phyloP scores from a whole-genome alignment of 1,284 basidiomycete genomes.

The Taiwanofungus camphoratus region DNA sequence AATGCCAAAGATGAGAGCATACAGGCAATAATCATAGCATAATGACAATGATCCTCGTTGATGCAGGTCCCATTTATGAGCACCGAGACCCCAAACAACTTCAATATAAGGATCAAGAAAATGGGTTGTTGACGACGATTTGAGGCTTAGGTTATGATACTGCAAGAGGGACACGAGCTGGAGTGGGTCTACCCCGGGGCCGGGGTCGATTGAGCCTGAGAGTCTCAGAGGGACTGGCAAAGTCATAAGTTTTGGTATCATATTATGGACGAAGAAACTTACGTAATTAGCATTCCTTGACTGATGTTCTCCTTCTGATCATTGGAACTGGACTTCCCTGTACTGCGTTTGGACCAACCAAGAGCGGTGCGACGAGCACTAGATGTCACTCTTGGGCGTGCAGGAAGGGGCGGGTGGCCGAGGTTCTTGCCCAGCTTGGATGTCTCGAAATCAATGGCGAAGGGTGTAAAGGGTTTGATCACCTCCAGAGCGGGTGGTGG shows the following conservation, averaged over 20 bases:
- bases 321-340: constrained; percentile 20
- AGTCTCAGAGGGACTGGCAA: constrained; percentile 48
- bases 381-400: constrained; percentile 50
- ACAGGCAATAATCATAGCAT: constrained; percentile 24
- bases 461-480: constrained; percentile 39
- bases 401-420: constrained; percentile 29
- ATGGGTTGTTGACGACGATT: constrained; percentile 6
- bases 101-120: constrained; percentile 4
- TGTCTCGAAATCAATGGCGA: constrained; percentile 25
- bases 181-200: constrained; percentile 50
- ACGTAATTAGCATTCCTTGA: constrained; percentile 48
- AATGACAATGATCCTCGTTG: constrained; percentile 10
- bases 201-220: constrained; percentile 64
- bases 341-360: constrained; percentile 59
- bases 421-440: constrained; percentile 21
- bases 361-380: constrained; percentile 48
- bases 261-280: constrained; percentile 24
- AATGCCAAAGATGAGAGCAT: constrained; percentile 19
- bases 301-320: constrained; percentile 46
- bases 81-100: constrained; percentile 3
- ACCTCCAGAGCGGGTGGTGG: constrained; percentile 33
- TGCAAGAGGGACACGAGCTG: constrained; percentile 28
- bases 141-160: constrained; percentile 13
- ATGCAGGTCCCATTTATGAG: constrained; percentile 5
- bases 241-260: not conserved